Base-by-base conservation (phyloP, 345 rosid genomes). In the Brassica juncea region DNA sequence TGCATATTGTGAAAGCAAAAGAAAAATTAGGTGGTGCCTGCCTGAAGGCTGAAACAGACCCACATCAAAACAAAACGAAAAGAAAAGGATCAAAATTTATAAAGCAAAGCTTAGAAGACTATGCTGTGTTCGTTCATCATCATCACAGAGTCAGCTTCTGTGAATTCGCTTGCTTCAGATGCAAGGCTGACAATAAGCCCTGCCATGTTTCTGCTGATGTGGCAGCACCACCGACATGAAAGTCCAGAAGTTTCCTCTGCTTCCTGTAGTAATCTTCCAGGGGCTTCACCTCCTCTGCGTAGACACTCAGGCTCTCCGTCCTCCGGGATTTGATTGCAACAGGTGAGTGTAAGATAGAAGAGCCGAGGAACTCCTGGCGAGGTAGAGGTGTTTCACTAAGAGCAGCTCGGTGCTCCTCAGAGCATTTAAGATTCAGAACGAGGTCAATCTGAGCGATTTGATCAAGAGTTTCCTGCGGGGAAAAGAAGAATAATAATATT, bases 251-350 rank as follows among this genome's bases (percentile, higher is more conserved):
- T 78, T 93, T 93, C 86, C 82, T 86, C 78, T 91, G 93, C 79
- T 81, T 89, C 76, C 78, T 74, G 83, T 95, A 95, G 84, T 95
- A 90, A 16, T 91, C 97, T 89, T 95, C 96, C 85, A 91, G 61
- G 76, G 88, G 86, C 77, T 89, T 88, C 31, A 85, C 89, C 93
- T 92, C 91, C 79, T 90, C 92, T 0, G 87, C 82, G 72, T 84
- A 83, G 66, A 77, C 34, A 15, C 49, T 71, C 49, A 83, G 68
- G 70, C 87, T 87, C 55, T 88, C 89, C 80, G 84, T 84, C 87
- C 76, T 84, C 87, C 76, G 80, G 75, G 84, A 71, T 70, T 70
- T 81, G 62, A 64, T 62, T 0, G 85, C 82, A 80, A 80, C 87
- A 72, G 85, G 70, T 57, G 88, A 64, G 66, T 73, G 73, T 21